These are phyloP conservation scores for Kwoniella sp. DNA, from an alignment of 768 basidiomycete species.

Conservation along the genomic window DNA sequence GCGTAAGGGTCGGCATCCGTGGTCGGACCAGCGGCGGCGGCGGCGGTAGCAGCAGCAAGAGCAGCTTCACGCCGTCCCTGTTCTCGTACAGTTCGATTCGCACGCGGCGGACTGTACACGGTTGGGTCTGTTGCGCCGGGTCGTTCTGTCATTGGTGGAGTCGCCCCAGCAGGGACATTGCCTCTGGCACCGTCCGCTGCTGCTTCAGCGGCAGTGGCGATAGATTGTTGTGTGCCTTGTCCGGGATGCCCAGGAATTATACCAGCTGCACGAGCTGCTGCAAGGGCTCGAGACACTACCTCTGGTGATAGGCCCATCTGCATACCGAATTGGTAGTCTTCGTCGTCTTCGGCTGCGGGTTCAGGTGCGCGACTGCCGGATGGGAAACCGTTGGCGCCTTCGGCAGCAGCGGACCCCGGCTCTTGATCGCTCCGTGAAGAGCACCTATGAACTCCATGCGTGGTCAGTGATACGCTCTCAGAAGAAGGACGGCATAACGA, in stretches of 20 bases:
- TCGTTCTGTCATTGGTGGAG: background rate
- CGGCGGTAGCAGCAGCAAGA: too few species aligned
- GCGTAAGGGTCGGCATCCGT: constrained; percentile 4
- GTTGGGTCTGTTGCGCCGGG: too few species aligned
- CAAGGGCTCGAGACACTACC: constrained; percentile 16
- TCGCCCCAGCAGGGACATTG: background rate
- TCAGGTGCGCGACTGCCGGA: constrained; percentile 4
- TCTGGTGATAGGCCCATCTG: constrained; percentile 24
- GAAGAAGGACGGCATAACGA: too few species aligned
- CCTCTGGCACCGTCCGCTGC: background rate
- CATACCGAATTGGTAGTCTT: constrained; percentile 18
- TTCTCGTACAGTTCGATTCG: too few species aligned
- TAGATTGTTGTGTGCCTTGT: background rate
- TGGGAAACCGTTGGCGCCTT: constrained; percentile 12
- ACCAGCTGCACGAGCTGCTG: constrained; percentile 20
- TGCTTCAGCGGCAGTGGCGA: background rate
- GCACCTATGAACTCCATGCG: constrained; percentile 26
- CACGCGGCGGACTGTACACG: too few species aligned
- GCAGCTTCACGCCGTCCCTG: too few species aligned
- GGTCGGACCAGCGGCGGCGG: too few species aligned
- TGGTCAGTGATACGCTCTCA: too few species aligned
- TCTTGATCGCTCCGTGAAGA: constrained; percentile 33
- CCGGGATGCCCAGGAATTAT: constrained; percentile 16
- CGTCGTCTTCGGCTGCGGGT: constrained; percentile 30
- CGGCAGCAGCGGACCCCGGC: constrained; percentile 17